phyloP scores from a whole-genome alignment of 1,284 basidiomycete genomes.

The Filobasidium uniguttulatum region DNA sequence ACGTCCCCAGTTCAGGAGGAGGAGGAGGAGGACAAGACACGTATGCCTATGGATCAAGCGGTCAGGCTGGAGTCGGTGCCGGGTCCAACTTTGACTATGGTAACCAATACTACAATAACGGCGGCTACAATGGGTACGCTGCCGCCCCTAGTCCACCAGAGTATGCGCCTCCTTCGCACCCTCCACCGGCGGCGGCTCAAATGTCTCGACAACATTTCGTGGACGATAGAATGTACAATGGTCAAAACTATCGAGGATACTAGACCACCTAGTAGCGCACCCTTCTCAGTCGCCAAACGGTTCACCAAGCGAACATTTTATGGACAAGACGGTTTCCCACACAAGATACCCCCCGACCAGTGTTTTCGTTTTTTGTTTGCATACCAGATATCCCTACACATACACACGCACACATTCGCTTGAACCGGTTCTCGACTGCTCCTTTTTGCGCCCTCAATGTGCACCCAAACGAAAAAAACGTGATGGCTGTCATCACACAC shows the following conservation, averaged over 20 bases:
- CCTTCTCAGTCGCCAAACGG: too few species aligned
- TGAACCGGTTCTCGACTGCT: too few species aligned
- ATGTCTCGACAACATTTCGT: slow-evolving; percentile 19
- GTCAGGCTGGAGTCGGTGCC: neutral
- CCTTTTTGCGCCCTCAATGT: too few species aligned
- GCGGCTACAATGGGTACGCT: slow-evolving; percentile 5
- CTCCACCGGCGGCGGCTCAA: neutral
- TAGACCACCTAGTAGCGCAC: too few species aligned
- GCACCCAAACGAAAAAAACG: too few species aligned
- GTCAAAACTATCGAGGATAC: slow-evolving; percentile 20
- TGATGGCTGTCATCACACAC: too few species aligned
- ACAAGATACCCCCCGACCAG: too few species aligned
- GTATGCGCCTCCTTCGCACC: slow-evolving; percentile 3
- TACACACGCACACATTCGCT: too few species aligned
- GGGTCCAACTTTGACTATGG: neutral
- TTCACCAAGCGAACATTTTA: too few species aligned
- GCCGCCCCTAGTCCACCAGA: slow-evolving; percentile 3
- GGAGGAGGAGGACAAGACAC: neutral
- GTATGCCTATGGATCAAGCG: slow-evolving; percentile 1
- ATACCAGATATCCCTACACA: too few species aligned
- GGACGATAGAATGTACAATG: slow-evolving; percentile 28
- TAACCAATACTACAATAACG: neutral
- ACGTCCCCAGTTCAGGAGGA: neutral
- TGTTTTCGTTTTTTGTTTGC: too few species aligned
- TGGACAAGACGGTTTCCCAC: too few species aligned